Conservation (phyloP, 164 flowering plant species). For the Saururus chinensis region DNA sequence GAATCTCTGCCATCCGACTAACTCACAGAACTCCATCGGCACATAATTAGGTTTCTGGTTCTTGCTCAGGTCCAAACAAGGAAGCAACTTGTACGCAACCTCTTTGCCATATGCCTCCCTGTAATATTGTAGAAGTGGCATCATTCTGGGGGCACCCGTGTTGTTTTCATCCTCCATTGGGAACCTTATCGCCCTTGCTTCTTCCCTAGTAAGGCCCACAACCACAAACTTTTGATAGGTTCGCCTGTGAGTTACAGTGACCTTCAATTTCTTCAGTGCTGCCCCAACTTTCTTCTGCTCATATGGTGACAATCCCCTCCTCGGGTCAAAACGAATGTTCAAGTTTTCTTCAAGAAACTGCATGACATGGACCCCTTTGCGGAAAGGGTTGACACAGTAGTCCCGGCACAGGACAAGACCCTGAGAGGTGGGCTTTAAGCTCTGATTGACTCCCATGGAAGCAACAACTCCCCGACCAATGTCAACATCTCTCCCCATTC, state of each 20-base stretch:
- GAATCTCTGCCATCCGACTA: slow-evolving; percentile 58
- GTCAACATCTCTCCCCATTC: slow-evolving; percentile 12
- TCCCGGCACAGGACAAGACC: slow-evolving; percentile 50
- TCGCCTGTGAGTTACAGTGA: slow-evolving; percentile 48
- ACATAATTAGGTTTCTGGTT: slow-evolving; percentile 29
- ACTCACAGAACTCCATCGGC: slow-evolving; percentile 71
- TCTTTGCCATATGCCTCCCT: slow-evolving; percentile 28
- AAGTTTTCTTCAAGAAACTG: slow-evolving; percentile 39
- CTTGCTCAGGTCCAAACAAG: slow-evolving; percentile 57
- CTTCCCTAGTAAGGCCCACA: slow-evolving; percentile 26
- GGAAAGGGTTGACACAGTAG: slow-evolving; percentile 48
- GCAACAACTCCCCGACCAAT: slow-evolving; percentile 44
- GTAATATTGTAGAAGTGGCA: slow-evolving; percentile 39
- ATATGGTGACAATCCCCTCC: neutral
- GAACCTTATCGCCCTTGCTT: slow-evolving; percentile 18
- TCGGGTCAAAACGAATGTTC: neutral
- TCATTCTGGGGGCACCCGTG: slow-evolving; percentile 9
- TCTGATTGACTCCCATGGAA: slow-evolving; percentile 44
- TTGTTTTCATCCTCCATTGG: slow-evolving; percentile 22
- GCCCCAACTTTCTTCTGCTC: slow-evolving; percentile 11
- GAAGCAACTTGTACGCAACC: slow-evolving; percentile 32
- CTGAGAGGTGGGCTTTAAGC: slow-evolving; percentile 52
- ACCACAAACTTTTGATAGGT: slow-evolving; percentile 46
- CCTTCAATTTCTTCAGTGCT: slow-evolving; percentile 43
- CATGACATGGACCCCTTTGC: slow-evolving; percentile 36